phyloP scores from a whole-genome alignment of 805 yeast species.

The Candida jianshihensis region DNA sequence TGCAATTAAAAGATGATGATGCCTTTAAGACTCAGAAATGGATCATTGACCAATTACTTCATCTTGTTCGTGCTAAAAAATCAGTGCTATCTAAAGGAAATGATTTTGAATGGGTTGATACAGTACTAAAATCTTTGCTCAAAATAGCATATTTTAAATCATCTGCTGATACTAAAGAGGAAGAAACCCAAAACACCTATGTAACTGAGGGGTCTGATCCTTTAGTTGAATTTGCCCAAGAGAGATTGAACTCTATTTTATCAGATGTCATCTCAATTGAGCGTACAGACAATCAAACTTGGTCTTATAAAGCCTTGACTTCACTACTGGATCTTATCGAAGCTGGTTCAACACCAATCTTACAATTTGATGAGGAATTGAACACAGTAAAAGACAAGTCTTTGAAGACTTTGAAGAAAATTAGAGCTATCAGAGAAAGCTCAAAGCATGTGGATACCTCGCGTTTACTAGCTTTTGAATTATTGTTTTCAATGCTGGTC shows the following conservation, averaged over 20 bases:
- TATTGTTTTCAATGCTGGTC: conserved; percentile 68
- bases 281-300: conserved; percentile 40
- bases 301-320: conserved; percentile 53
- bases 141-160: conserved; percentile 25
- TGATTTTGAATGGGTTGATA: conserved; percentile 24
- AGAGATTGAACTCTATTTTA: conserved; percentile 62
- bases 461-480: conserved; percentile 60
- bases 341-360: conserved; percentile 22
- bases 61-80: conserved; percentile 43
- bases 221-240: conserved; percentile 42
- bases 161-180: conserved; percentile 7
- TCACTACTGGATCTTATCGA: conserved; percentile 25
- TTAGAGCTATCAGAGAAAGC: conserved; percentile 30
- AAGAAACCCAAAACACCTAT: conserved; percentile 8
- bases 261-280: conserved; percentile 44
- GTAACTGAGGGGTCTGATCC: conserved; percentile 7
- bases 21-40: conserved; percentile 33
- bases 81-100: conserved; percentile 14
- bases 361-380: conserved; percentile 55
- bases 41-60: conserved; percentile 52
- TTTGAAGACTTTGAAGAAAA: conserved; percentile 38
- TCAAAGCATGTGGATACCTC: conserved; percentile 20
- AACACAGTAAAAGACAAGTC: conserved; percentile 40
- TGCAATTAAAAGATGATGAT: conserved; percentile 6
- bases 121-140: conserved; percentile 25